phyloP scores from a whole-genome alignment of 1,284 basidiomycete species.

The Ganoderma multipileum region DNA sequence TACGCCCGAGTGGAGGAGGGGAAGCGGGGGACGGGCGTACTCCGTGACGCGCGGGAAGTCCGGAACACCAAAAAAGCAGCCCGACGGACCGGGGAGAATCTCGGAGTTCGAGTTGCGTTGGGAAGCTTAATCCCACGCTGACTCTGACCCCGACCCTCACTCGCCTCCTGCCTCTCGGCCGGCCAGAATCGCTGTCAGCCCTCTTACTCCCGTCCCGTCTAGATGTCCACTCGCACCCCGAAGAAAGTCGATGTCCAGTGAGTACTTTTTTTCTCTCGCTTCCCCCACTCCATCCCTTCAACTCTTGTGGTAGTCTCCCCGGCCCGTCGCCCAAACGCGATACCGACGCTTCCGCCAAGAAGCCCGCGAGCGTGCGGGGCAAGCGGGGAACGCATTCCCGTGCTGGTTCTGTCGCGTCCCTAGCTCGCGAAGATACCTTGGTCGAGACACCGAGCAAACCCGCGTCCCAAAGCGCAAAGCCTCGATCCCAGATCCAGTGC shows the following conservation, averaged over 20 bases:
- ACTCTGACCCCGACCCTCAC: neutral
- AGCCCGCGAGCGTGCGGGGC: conserved; percentile 27
- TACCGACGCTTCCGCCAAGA: conserved; percentile 25
- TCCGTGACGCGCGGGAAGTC: neutral
- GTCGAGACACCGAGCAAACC: conserved; percentile 25
- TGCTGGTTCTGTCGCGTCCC: conserved; percentile 24
- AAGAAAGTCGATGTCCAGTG: conserved; percentile 53
- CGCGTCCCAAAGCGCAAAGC: conserved; percentile 17
- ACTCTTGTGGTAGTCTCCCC: conserved; percentile 27
- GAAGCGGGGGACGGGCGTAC: neutral
- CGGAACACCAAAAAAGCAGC: neutral
- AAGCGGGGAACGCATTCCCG: conserved; percentile 24
- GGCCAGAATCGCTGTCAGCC: neutral
- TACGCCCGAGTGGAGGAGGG: neutral
- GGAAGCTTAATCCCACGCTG: conserved; percentile 13
- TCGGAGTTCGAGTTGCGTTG: conserved; percentile 5
- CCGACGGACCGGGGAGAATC: conserved; percentile 12
- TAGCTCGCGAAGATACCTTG: conserved; percentile 28
- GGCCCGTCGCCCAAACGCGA: conserved; percentile 34
- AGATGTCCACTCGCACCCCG: conserved; percentile 33
- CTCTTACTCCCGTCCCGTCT: conserved; percentile 4
- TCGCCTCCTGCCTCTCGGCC: neutral
- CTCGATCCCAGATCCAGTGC: conserved; percentile 22
- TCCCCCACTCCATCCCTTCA: neutral
- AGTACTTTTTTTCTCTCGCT: conserved; percentile 31